Percentiles rank a stretch among this genome's conserved stretches.
Conservation (phyloP, 1,284 basidiomycete species). For the Cerrena zonata region DNA sequence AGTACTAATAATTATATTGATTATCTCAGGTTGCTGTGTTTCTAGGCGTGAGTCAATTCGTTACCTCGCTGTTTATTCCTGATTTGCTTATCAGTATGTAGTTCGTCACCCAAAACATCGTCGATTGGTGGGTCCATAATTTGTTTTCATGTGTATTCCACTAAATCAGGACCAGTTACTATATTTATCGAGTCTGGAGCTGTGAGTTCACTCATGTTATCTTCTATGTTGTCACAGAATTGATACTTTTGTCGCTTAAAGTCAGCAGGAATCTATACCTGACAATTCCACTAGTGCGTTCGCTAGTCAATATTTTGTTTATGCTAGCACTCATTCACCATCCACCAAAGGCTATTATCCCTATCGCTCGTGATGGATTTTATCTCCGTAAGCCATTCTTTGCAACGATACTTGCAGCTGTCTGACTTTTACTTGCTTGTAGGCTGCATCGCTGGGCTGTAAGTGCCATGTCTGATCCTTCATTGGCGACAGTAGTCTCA, state of each 20-base stretch:
- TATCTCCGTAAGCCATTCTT: neutral
- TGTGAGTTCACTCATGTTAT: neutral
- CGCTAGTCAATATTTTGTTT: neutral
- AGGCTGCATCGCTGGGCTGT: neutral
- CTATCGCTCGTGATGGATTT: neutral
- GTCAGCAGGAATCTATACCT: neutral
- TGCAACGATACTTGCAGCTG: neutral
- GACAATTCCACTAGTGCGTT: neutral
- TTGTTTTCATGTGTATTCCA: neutral
- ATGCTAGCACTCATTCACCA: neutral
- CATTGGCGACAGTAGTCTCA: neutral
- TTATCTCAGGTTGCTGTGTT: neutral
- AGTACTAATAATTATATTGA: neutral
- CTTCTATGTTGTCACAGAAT: neutral
- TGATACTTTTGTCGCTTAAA: neutral
- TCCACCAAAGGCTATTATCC: neutral
- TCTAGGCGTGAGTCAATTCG: neutral
- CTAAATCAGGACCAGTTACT: no score
- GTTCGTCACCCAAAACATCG: neutral
- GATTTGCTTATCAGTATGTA: neutral
- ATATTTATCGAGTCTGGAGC: neutral
- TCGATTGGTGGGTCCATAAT: neutral
- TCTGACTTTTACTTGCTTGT: neutral
- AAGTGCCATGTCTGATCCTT: neutral
- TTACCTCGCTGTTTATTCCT: neutral